A percentile compares a stretch with the other conserved stretches of the same genome.
These are phyloP conservation scores for Populus trichocarpa DNA, from an alignment of 441 rosid species.

Conservation along the genomic window DNA sequence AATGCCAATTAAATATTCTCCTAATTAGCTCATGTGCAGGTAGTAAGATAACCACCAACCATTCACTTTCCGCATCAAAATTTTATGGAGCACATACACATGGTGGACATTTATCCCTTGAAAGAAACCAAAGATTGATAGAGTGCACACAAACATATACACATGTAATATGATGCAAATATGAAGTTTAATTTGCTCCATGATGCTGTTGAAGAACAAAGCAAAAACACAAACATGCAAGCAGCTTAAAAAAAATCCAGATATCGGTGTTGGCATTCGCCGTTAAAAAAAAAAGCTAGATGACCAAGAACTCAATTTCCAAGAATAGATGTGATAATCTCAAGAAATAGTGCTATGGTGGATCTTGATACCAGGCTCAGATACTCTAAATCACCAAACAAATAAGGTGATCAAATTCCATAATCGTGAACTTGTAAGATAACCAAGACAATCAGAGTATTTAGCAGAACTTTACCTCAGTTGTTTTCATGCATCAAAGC, in stretches of 20 bases:
- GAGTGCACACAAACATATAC: neutral
- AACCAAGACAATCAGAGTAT: neutral
- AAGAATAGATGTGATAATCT: neutral
- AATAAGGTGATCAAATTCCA: neutral
- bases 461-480: slow-evolving; percentile 6
- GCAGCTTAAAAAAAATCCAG: neutral
- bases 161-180: neutral
- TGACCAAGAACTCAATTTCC: neutral
- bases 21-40: neutral
- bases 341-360: neutral
- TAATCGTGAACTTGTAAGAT: neutral
- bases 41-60: neutral
- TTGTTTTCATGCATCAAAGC: neutral
- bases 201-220: neutral
- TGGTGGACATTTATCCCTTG: neutral
- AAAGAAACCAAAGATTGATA: neutral
- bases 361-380: neutral
- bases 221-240: neutral
- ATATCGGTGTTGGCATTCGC: neutral
- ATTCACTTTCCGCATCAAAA: neutral
- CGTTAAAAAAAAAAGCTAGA: neutral
- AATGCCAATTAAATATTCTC: neutral
- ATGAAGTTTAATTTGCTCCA: neutral
- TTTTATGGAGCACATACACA: neutral
- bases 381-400: neutral